Base-by-base conservation (phyloP, 192 early-diverging fungal genomes). In the Backusella parvicylindrica region DNA sequence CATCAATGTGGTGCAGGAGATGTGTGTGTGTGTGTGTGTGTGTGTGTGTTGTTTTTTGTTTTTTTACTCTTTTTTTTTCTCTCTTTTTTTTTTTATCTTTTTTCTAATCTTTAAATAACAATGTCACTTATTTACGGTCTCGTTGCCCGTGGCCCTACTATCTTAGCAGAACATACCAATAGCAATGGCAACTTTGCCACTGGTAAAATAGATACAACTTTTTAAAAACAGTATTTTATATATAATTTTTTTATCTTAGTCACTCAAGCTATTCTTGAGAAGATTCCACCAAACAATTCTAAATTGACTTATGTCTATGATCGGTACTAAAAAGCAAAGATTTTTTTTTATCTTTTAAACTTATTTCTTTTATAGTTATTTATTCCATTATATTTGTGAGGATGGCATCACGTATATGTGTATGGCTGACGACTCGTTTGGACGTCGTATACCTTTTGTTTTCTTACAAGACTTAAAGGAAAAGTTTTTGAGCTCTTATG, bases 301-400 rank as follows among this genome's bases (percentile, higher is more conserved):
- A 95, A 96, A 77, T 83, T 97, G 64, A 95, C 96, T 4, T 97
- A 95, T 77, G 93, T 95, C 31, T 96, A 96, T 79, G 96, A 97
- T 84, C 79, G 89, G 89, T 89, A 84, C 38, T 49, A 18, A 69
- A 32, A 53, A 38, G n/a, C n/a, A n/a, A 3, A 33, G 28, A 31
- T 16, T 6, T 53, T 50, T 33, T 21, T 23, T 15, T 31, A 21
- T 36, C 9, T 15, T n/a, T 26, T 49, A n/a, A n/a, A n/a, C 37
- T 35, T 49, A 15, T 33, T 50, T 23, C n/a, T 68, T 16, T 33
- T n/a, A 43, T 72, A 92, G 94, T 81, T 95, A 93, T 77, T 88
- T 96, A 11, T 98, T 98, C 82, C 96, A 98, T 81, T 94, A 95
- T 78, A 93, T 96, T 66, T 90, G 87, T 71, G 86, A 90, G 75